Evolutionary conservation across 495 filamentous ascomycete genomes (phyloP).

Genomic region (Astrocystis sublimbata): DNA sequence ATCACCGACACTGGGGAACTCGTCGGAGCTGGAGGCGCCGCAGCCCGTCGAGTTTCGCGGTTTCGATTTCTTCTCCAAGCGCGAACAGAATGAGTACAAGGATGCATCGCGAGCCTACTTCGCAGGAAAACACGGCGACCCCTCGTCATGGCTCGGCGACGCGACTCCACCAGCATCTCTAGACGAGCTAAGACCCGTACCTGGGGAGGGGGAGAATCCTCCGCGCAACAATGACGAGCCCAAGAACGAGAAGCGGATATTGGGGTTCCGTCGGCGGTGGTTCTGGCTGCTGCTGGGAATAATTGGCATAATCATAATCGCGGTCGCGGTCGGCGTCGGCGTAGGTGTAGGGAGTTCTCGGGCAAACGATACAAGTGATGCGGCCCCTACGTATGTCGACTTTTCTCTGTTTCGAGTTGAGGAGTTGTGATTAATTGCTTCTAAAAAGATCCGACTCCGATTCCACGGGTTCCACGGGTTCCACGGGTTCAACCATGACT

Average conservation of each 20-base stretch:
- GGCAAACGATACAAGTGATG: background rate
- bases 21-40: slow-evolving; percentile 10
- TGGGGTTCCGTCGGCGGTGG: slow-evolving; percentile 27
- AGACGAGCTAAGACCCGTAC: slow-evolving; percentile 2
- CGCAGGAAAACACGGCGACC: slow-evolving; percentile 24
- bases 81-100: slow-evolving; percentile 30
- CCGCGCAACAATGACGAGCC: slow-evolving; percentile 1
- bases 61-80: slow-evolving; percentile 33
- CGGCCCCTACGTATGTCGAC: background rate
- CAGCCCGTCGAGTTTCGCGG: slow-evolving; percentile 31
- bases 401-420: background rate
- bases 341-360: slow-evolving; percentile 23
- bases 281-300: slow-evolving; percentile 34
- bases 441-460: background rate
- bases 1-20: slow-evolving; percentile 7
- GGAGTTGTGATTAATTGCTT: background rate
- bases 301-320: slow-evolving; percentile 33
- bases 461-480: no score
- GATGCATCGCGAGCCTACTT: slow-evolving; percentile 33
- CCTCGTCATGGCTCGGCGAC: slow-evolving; percentile 34
- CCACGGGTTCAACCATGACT: background rate
- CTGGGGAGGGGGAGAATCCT: background rate
- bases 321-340: slow-evolving; percentile 43
- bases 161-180: slow-evolving; percentile 27
- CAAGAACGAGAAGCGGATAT: slow-evolving; percentile 19